Evolutionary conservation across 768 basidiomycete species (phyloP), one percentile per base, ranked within the genome.

Genomic region (Kwoniella dendrophila): DNA sequence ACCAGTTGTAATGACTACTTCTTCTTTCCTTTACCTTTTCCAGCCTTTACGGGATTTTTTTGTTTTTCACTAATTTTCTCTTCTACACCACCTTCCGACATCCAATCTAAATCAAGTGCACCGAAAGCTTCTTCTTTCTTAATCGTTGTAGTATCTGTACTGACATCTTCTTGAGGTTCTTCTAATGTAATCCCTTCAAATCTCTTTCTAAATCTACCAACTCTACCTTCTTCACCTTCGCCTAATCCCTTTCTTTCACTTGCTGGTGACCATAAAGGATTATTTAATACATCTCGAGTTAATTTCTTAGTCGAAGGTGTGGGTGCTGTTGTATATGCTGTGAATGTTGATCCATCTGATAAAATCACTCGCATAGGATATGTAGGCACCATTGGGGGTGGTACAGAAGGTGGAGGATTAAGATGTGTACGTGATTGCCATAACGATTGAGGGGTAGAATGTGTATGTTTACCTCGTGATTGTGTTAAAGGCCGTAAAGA

Each of bases 321-420:
- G 0, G 93, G 92, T 0, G 92, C 91, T 0, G 92, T 94, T 12
- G 89, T 90, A 85, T 88, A 89, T 69, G 93, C 90, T 4, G 85
- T 86, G 77, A 90, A 92, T 0, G 89, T 90, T 27, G 90, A 88
- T 11, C 93, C 92, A 80, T 95, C 93, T 0, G 91, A 87, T 68
- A 90, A 87, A 59, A 90, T 84, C 63, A 95, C 89, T 66, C 83
- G 85, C 79, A 93, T 91, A 2, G 90, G 88, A 79, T 88, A 95
- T 66, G 88, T 88, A 33, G 90, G 90, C 1, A 92, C 89, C 69
- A 90, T 79, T 2, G 92, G 92, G 64, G 88, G 87, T 2, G 92
- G 92, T 2, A 94, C 83, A 4, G 83, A 79, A 18, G 86, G 85
- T 45, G 83, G 69, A 33, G 88, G 85, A 56, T 85, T 44, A 12